phyloP scores from a whole-genome alignment of 257 asterid species.

The Solanum gracilifrons region DNA sequence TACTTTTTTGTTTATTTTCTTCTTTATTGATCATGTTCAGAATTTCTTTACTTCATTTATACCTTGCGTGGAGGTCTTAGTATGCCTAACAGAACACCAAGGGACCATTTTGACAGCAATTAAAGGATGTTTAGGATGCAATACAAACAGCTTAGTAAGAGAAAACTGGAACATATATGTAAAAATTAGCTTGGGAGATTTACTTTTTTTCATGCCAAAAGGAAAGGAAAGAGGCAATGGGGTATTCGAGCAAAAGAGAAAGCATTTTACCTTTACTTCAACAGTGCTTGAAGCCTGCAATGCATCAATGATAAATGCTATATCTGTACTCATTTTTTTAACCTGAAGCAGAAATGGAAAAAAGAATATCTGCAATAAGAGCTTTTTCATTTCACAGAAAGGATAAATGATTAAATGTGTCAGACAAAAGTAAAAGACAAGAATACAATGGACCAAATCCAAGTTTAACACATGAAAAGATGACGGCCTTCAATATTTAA shows the following conservation, averaged over 20 bases:
- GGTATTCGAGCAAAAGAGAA: conserved; percentile 2
- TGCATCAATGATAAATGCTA: conserved; percentile 64
- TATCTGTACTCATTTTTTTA: conserved; percentile 52
- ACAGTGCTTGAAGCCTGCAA: conserved; percentile 65
- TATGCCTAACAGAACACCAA: not conserved
- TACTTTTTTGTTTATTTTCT: not conserved
- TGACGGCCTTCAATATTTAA: not conserved
- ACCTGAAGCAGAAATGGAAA: conserved; percentile 42
- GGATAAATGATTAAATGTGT: not conserved
- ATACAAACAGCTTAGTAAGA: not conserved
- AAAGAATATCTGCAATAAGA: not conserved
- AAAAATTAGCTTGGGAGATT: not conserved
- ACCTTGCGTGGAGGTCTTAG: not conserved
- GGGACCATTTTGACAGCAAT: not conserved
- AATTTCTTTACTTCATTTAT: not conserved
- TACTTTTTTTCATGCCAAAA: not conserved
- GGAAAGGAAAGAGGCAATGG: not conserved
- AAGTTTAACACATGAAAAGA: not conserved
- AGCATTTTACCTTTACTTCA: conserved; percentile 66
- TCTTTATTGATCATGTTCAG: not conserved
- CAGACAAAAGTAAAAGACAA: not conserved
- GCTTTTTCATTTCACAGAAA: not conserved
- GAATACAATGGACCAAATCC: not conserved
- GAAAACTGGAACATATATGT: not conserved
- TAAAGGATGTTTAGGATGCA: not conserved